phyloP scores from a whole-genome alignment of 345 rosid genomes.

The Erodium maritimum region DNA sequence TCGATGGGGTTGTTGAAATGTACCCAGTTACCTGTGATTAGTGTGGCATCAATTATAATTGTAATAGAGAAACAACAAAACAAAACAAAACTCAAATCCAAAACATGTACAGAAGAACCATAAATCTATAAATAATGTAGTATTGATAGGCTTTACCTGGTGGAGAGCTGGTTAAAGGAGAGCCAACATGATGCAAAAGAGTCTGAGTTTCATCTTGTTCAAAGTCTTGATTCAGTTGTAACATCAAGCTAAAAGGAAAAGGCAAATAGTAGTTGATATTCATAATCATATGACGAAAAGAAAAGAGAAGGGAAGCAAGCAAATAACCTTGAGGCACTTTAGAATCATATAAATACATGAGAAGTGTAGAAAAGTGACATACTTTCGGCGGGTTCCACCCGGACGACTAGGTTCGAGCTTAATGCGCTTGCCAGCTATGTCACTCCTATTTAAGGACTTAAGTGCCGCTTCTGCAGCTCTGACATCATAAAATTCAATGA shows the following conservation, averaged over 20 bases:
- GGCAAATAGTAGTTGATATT: constrained; percentile 2
- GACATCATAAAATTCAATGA: constrained; percentile 88
- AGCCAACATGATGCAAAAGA: constrained; percentile 56
- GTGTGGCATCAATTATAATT: neutral
- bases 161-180: constrained; percentile 74
- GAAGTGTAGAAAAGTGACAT: constrained; percentile 14
- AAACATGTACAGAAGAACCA: neutral
- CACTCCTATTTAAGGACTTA: constrained; percentile 73
- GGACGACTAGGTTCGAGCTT: constrained; percentile 98
- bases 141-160: constrained; percentile 40
- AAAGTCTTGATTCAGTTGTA: constrained; percentile 61
- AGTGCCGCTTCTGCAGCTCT: constrained; percentile 91
- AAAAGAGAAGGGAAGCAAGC: no score
- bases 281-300: neutral
- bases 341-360: neutral
- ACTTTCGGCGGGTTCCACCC: constrained; percentile 87
- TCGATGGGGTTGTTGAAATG: constrained; percentile 60
- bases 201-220: constrained; percentile 63
- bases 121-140: neutral
- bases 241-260: constrained; percentile 43
- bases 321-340: neutral
- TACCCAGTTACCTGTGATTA: constrained; percentile 62
- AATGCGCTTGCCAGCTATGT: constrained; percentile 93
- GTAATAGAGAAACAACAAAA: neutral
- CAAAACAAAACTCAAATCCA: neutral